A percentile compares a stretch with the other conserved stretches of the same genome.
phyloP scores from a whole-genome alignment of 441 rosid species.

The Adansonia grandidieri region DNA sequence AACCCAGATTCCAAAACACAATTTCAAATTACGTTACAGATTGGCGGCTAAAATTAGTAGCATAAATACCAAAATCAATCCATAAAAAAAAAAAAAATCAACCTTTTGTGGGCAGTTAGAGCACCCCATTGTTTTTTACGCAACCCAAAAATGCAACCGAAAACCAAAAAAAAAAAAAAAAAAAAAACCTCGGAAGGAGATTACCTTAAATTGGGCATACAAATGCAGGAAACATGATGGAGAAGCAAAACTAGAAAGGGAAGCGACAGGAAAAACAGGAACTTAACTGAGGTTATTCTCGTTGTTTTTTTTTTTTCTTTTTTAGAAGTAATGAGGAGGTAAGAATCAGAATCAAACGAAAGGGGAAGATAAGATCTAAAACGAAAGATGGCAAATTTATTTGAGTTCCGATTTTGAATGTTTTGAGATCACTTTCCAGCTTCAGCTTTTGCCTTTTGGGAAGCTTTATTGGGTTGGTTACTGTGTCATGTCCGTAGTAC shows the following conservation, averaged over 20 bases:
- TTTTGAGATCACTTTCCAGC: background rate
- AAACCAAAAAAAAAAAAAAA: background rate
- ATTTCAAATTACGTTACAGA: constrained; percentile 8
- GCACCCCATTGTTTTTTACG: background rate
- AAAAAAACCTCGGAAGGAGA: background rate
- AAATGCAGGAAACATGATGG: constrained; percentile 10
- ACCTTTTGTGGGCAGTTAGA: background rate
- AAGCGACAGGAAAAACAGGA: background rate
- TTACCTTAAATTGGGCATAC: constrained; percentile 17
- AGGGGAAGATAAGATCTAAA: background rate
- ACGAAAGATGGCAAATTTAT: background rate
- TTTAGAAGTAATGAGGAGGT: background rate
- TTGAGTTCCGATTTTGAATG: background rate
- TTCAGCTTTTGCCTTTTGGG: background rate
- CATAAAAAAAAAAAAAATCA: background rate
- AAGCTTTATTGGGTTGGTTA: background rate
- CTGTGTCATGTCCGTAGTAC: constrained; percentile 1
- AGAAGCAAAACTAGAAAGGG: background rate
- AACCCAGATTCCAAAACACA: constrained; percentile 1
- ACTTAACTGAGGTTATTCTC: background rate
- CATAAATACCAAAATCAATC: background rate
- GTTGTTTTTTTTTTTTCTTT: too few relatives aligned
- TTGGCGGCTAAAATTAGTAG: background rate
- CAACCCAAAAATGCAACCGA: background rate
- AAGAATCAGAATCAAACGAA: background rate